phyloP scores from a whole-genome alignment of 106 monocot species.

The Dactylorhiza incarnata region DNA sequence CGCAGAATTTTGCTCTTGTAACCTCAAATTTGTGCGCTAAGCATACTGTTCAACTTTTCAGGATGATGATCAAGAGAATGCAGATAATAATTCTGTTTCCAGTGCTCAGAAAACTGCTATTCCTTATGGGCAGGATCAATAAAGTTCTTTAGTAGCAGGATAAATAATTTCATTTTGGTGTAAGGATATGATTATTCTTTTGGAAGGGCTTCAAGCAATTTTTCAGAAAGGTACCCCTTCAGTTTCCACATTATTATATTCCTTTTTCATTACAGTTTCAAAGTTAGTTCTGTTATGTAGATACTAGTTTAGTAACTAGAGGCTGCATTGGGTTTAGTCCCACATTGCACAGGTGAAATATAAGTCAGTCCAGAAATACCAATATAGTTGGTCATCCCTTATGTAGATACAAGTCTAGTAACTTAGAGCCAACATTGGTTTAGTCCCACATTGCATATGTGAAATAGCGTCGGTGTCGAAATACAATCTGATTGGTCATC shows the following conservation, averaged over 20 bases:
- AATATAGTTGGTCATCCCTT: no score
- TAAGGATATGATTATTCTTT: conserved; percentile 2
- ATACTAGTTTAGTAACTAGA: background rate
- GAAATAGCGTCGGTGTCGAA: no score
- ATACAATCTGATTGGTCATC: no score
- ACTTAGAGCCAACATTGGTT: no score
- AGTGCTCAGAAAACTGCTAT: background rate
- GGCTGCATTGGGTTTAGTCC: no score
- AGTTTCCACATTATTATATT: background rate
- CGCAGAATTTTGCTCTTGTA: background rate
- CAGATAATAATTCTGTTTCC: background rate
- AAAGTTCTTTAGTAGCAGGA: background rate
- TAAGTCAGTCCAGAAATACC: no score
- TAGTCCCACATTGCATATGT: no score
- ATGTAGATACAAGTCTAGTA: no score
- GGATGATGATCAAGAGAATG: background rate
- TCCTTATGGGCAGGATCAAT: background rate
- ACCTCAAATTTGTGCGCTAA: background rate
- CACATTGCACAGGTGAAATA: no score
- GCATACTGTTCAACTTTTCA: conserved; percentile 5
- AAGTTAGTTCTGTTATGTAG: background rate
- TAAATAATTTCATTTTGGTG: background rate
- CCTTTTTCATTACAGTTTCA: background rate
- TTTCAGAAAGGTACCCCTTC: background rate
- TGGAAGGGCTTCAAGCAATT: background rate